A percentile compares a stretch with the other conserved stretches of the same genome.
Evolutionary conservation across 1,139 yeast genomes (phyloP).

Genomic region (Entelexis sorbosivorans): DNA sequence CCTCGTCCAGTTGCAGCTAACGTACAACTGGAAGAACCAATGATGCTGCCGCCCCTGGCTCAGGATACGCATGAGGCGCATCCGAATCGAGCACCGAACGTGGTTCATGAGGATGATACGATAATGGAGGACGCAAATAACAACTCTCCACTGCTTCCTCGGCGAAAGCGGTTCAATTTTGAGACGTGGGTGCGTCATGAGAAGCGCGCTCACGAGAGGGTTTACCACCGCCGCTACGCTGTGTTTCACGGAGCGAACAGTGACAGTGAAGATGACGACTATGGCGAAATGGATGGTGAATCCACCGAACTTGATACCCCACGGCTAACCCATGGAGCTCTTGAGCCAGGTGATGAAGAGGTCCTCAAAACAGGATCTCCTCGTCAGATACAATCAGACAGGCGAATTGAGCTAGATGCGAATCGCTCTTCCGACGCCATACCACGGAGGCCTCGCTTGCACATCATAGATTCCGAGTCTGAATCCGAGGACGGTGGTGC

Average conservation of each 20-base stretch:
- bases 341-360: not conserved
- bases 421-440: not conserved
- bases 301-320: not conserved
- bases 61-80: not conserved
- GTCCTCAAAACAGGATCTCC: not conserved
- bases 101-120: not conserved
- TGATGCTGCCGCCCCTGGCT: not conserved
- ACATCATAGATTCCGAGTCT: not conserved
- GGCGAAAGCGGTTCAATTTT: slow-evolving; percentile 17
- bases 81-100: not conserved
- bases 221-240: slow-evolving; percentile 9
- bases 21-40: not conserved
- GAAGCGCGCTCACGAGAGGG: slow-evolving; percentile 13
- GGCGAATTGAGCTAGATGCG: too few species aligned
- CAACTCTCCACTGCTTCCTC: not conserved
- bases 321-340: not conserved
- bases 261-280: slow-evolving; percentile 20
- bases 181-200: slow-evolving; percentile 14
- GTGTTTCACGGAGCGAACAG: slow-evolving; percentile 19
- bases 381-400: too few species aligned
- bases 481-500: not conserved
- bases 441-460: not conserved
- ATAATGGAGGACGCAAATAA: not conserved
- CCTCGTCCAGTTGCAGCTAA: too few species aligned
- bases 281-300: slow-evolving; percentile 4